Evolutionary conservation across 2,329 filamentous ascomycete genomes (phyloP).

Genomic region (Colletotrichum agaves): DNA sequence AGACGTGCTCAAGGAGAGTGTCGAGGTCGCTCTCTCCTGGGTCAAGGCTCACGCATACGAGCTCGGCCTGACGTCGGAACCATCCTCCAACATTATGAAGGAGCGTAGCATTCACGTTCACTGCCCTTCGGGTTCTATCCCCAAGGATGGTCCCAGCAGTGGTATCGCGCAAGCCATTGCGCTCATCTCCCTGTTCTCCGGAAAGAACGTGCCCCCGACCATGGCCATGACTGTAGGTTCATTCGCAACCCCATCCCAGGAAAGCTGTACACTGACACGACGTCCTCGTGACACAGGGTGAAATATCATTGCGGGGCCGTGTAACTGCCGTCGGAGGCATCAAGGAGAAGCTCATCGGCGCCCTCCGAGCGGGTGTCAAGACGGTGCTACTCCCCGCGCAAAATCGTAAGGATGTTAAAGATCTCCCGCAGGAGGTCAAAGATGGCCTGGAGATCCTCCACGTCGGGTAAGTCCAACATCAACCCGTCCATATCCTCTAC

Average conservation of each 20-base stretch:
- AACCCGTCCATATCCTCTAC: conserved; percentile 47
- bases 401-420: conserved; percentile 92
- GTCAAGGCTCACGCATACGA: conserved; percentile 96
- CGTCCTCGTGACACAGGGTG: conserved; percentile 57
- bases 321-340: conserved; percentile 96
- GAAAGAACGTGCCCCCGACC: conserved; percentile 86
- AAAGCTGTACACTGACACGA: conserved; percentile 29
- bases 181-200: conserved; percentile 88
- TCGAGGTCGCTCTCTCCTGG: conserved; percentile 96
- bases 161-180: conserved; percentile 95
- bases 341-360: conserved; percentile 98
- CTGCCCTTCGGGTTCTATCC: conserved; percentile 93
- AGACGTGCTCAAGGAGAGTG: conserved; percentile 95
- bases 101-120: conserved; percentile 94
- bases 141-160: conserved; percentile 89
- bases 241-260: neutral
- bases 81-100: conserved; percentile 94
- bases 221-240: conserved; percentile 89
- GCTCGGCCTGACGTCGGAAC: conserved; percentile 82
- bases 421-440: conserved; percentile 90
- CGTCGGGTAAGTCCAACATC: conserved; percentile 74
- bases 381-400: conserved; percentile 88
- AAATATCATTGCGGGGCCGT: conserved; percentile 83
- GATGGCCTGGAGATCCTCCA: conserved; percentile 88
- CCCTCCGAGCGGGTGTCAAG: conserved; percentile 91